Base-by-base conservation (phyloP, 164 flowering plant species). In the Hamamelis virginiana region DNA sequence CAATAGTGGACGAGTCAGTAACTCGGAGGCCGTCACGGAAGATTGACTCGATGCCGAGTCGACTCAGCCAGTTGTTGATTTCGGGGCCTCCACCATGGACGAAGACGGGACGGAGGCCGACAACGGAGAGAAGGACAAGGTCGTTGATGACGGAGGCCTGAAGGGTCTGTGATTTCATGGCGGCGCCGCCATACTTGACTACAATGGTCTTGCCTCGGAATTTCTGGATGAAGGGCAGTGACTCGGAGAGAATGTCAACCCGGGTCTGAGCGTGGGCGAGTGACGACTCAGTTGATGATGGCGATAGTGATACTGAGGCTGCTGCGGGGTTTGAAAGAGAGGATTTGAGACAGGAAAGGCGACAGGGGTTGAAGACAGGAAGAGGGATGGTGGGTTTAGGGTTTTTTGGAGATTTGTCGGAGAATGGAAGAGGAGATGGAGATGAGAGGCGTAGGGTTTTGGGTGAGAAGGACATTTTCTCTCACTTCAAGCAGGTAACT, bases 31-130 rank as follows among this genome's bases (percentile, higher is more conserved):
- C 98, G 58, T 92, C 85, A 59, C 76, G 84, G 72, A 92, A 94
- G 52, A 75, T 78, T 45, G 92, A 85, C 62, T 83, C 64, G 43
- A 89, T 75, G 63, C 82, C 78, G 63, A 90, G 80, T 27, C 81
- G 80, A 9, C 41, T 56, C 5, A 92, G 88, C 89, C 86, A 84
- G 38, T 61, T 70, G 77, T 92, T 91, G 84, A 92, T 91, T 68
- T 86, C 96, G 1, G 97, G 97, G 33, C 97, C 97, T 9, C 97
- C 98, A 13, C 97, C 98, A 53, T 94, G 98, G 71, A 94, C 95
- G 51, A 94, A 80, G 43, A 91, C 88, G 23, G 92, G 90, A 23
- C 95, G 90, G 60, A 94, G 84, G 59, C 98, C 98, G 13, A 94
- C 95, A 69, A 91, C 87, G 51, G 97, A 76, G 60, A 94, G 88